Evolutionary conservation across 495 filamentous ascomycete species (phyloP).

Genomic region (Diplogelasinospora grovesii): DNA sequence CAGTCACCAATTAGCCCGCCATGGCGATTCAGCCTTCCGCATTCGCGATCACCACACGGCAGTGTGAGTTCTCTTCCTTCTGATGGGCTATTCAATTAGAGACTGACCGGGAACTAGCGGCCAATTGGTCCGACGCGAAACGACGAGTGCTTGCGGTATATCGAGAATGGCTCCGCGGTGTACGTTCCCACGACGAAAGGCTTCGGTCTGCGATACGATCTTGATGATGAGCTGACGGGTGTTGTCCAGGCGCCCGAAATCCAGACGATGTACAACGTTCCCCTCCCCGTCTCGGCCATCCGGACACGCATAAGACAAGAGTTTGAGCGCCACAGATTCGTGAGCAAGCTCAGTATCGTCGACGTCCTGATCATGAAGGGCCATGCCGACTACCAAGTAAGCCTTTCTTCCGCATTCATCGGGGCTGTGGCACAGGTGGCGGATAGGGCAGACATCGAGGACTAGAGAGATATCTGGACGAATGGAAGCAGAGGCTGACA

Average conservation of each 20-base stretch:
- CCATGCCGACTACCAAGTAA: conserved; percentile 81
- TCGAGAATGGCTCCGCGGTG: conserved; percentile 88
- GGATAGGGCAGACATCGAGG: too few species aligned
- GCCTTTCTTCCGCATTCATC: conserved; percentile 4
- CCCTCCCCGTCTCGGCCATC: conserved; percentile 77
- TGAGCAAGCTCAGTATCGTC: conserved; percentile 77
- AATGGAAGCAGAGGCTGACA: conserved; percentile 5
- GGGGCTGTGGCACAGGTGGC: background rate
- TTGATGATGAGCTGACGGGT: conserved; percentile 7
- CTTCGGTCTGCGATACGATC: too few species aligned
- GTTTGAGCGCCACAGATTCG: conserved; percentile 92
- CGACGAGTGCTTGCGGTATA: conserved; percentile 76
- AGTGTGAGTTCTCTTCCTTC: conserved; percentile 55
- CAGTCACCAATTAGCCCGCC: conserved; percentile 13
- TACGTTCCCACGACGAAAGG: conserved; percentile 53
- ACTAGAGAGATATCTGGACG: background rate
- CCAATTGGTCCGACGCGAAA: conserved; percentile 81
- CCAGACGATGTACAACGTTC: conserved; percentile 90
- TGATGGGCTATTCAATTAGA: background rate
- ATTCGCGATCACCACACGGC: conserved; percentile 81
- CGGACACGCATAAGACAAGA: conserved; percentile 94
- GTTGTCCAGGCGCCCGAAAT: conserved; percentile 78
- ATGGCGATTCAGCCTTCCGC: conserved; percentile 82
- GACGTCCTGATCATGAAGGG: conserved; percentile 85
- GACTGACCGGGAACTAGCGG: conserved; percentile 47